phyloP scores from a whole-genome alignment of 495 filamentous ascomycete species.

The Letharia lupina region DNA sequence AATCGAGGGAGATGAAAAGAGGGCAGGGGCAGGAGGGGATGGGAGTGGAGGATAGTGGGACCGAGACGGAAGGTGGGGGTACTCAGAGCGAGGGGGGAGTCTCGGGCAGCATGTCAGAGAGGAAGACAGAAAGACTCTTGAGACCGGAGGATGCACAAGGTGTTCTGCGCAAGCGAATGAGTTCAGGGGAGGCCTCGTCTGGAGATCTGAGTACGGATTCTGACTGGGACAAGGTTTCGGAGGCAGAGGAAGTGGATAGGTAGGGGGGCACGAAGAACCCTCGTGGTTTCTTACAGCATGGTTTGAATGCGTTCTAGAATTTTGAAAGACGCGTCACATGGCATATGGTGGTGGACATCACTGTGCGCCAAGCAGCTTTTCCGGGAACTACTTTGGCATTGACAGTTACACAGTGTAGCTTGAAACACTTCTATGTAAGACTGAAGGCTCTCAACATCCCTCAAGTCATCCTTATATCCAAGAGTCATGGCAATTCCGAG shows the following conservation, averaged over 20 bases:
- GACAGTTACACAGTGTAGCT: background rate
- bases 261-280: background rate
- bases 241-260: conserved; percentile 17
- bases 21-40: conserved; percentile 29
- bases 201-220: conserved; percentile 48
- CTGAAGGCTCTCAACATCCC: background rate
- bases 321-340: background rate
- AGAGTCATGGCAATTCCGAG: background rate
- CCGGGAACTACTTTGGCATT: background rate
- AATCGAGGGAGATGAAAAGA: conserved; percentile 36
- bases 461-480: background rate
- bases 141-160: conserved; percentile 26
- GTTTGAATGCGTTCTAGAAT: background rate
- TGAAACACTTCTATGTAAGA: background rate
- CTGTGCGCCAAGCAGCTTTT: background rate
- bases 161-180: conserved; percentile 36
- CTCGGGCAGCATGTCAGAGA: conserved; percentile 6
- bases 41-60: conserved; percentile 37
- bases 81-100: conserved; percentile 22
- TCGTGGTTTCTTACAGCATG: background rate
- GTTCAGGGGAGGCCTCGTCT: conserved; percentile 38
- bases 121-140: conserved; percentile 10
- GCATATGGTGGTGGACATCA: background rate
- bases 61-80: conserved; percentile 38
- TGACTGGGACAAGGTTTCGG: conserved; percentile 40